Evolutionary conservation across 192 early-diverging fungal genomes (phyloP), one percentile per base, ranked within the genome.

Genomic region (Umbelopsis vinacea): DNA sequence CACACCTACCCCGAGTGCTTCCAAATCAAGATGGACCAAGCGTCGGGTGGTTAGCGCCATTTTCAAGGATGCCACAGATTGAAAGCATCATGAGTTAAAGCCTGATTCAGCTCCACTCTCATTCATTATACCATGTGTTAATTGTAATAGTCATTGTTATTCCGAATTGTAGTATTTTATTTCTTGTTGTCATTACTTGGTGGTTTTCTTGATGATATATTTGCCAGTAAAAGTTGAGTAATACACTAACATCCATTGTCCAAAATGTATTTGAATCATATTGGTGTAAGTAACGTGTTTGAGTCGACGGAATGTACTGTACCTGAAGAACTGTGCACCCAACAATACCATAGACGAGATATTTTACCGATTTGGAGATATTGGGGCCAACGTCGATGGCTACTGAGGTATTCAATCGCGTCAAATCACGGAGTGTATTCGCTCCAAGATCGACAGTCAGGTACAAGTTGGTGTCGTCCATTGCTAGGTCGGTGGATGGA

Each of bases 221-320:
- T 63, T 14, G 57, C 57, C 33, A 63, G 35, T 63, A 63, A 63
- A 63, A 63, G 23, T 29, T 63, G 24, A 35, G 57, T 63, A 14
- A 63, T 29, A 63, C 57, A 63, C 57, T 63, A 63, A 63, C 57
- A 63, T 35, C 33, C 26, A 8, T 14, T 24, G 17, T 17, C 29
- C 12, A 54, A 54, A 10, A 26, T 24, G 7, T 29, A 11, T 54
- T 26, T 22, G 26, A 29, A 26, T 54, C 23, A 54, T 26, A 6
- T 26, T 43, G 40, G 11, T 19, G 48, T 50, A 15, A 6, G 12
- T 63, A 37, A 19, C 11, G 33, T 33, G 26, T 15, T 37, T 35
- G 19, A 14, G 24, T 29, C 17, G 48, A 50, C n/a, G 7, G 48
- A 37, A 63, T 6, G 57, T 7, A 63, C 2, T 14, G 40, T 37